Evolutionary conservation across 139 green algal genomes (phyloP).

Genomic region (Chlorella sp.): DNA sequence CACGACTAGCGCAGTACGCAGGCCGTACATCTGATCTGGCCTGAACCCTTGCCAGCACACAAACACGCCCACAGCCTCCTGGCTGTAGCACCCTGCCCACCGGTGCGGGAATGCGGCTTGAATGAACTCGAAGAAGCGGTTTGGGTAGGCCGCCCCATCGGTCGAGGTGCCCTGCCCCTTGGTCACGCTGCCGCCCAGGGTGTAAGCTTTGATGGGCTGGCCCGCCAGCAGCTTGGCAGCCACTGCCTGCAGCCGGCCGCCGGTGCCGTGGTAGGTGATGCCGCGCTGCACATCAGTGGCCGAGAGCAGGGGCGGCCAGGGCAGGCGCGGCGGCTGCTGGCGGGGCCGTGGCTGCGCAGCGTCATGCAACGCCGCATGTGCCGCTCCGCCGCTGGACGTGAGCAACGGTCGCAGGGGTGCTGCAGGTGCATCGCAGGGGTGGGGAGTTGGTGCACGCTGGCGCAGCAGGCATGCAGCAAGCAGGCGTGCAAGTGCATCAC

Average conservation of each 20-base stretch:
- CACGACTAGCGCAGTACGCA: too few species aligned
- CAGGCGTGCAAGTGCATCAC: too few species aligned
- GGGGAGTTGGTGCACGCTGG: too few species aligned
- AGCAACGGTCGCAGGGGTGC: too few species aligned
- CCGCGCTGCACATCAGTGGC: not conserved
- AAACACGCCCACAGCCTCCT: not conserved
- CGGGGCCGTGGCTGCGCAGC: too few species aligned
- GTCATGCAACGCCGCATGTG: too few species aligned
- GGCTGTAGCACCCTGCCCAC: not conserved
- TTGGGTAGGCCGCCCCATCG: not conserved
- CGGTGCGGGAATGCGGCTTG: not conserved
- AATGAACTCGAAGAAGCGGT: slow-evolving; percentile 16
- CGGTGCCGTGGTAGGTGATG: not conserved
- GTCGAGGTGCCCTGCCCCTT: not conserved
- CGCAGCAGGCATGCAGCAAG: too few species aligned
- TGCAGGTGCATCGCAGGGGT: too few species aligned
- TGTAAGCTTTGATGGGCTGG: not conserved
- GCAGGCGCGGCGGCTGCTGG: too few species aligned
- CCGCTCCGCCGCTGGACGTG: too few species aligned
- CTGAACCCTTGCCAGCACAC: not conserved
- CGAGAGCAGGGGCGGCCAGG: too few species aligned
- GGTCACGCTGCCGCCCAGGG: slow-evolving; percentile 3
- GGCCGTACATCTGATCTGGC: too few species aligned
- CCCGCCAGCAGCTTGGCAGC: not conserved
- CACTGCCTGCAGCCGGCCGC: not conserved